phyloP scores from a whole-genome alignment of 306 rosid genomes.

The Canavalia ensiformis region DNA sequence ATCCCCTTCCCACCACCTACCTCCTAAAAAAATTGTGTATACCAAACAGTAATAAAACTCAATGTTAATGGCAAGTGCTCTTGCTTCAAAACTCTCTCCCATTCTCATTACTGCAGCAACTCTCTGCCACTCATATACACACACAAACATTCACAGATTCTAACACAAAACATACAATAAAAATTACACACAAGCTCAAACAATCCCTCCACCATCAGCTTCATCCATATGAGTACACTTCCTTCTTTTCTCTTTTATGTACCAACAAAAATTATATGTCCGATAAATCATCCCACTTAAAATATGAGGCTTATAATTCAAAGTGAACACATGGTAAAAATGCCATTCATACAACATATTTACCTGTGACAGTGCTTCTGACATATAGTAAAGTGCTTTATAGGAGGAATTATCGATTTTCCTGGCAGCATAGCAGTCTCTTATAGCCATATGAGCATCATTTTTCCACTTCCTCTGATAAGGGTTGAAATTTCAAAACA shows the following conservation, averaged over 20 bases:
- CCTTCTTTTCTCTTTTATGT: not conserved
- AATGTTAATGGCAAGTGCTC: not conserved
- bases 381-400: constrained; percentile 72
- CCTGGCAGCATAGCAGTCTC: constrained; percentile 88
- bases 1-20: not conserved
- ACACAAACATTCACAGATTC: not conserved
- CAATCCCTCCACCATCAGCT: constrained; percentile 3
- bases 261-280: not conserved
- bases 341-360: constrained; percentile 41
- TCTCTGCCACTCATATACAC: constrained; percentile 24
- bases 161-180: not conserved
- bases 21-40: not conserved
- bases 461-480: constrained; percentile 97
- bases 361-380: constrained; percentile 97
- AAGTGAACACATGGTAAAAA: constrained; percentile 26
- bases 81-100: constrained; percentile 29
- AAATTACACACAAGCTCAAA: constrained; percentile 17
- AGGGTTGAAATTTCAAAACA: constrained; percentile 30
- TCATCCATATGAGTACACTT: constrained; percentile 32
- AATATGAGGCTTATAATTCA: constrained; percentile 25
- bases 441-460: constrained; percentile 89
- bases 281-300: not conserved
- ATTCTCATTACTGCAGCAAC: constrained; percentile 34
- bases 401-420: constrained; percentile 68
- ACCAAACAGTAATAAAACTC: constrained; percentile 4